Percentiles rank a stretch among this genome's conserved stretches.
These are phyloP conservation scores for Aspergillus avenaceus DNA, from an alignment of 495 filamentous ascomycete genomes.

Conservation along the genomic window DNA sequence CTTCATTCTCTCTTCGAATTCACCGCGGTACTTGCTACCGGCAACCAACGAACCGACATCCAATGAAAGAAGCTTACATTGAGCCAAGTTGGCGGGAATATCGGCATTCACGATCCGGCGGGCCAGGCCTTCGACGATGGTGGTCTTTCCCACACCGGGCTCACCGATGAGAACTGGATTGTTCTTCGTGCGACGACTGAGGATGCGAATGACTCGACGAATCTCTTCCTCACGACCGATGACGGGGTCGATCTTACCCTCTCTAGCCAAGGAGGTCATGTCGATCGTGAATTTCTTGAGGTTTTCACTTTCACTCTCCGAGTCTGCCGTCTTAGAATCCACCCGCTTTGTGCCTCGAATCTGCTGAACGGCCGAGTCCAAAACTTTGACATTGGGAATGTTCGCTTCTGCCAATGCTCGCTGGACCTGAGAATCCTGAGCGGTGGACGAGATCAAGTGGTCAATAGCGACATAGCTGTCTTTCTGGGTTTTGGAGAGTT, in stretches of 20 bases:
- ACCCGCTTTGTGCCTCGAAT: constrained; percentile 89
- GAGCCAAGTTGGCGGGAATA: constrained; percentile 91
- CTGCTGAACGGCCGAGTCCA: constrained; percentile 80
- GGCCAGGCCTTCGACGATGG: constrained; percentile 95
- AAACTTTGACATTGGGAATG: constrained; percentile 83
- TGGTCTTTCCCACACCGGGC: constrained; percentile 97
- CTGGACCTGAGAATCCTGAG: constrained; percentile 73
- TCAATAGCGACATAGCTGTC: constrained; percentile 92
- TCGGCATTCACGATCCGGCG: constrained; percentile 92
- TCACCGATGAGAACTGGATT: constrained; percentile 96
- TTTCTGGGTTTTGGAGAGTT: constrained; percentile 94
- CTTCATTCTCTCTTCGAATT: constrained; percentile 99
- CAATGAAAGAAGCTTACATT: constrained; percentile 87
- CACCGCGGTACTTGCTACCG: constrained; percentile 95
- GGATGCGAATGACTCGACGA: constrained; percentile 85
- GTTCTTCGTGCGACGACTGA: constrained; percentile 95
- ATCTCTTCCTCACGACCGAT: constrained; percentile 98
- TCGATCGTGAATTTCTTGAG: constrained; percentile 97
- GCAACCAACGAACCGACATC: constrained; percentile 94
- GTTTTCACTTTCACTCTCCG: constrained; percentile 86
- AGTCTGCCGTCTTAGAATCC: constrained; percentile 91
- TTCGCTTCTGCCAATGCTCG: constrained; percentile 76
- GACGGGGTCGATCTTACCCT: constrained; percentile 97
- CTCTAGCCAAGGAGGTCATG: constrained; percentile 88
- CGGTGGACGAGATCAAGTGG: constrained; percentile 80